Percentiles rank a stretch among this genome's conserved stretches.
Conservation (phyloP, 306 rosid genomes). For the Lablab purpureus region DNA sequence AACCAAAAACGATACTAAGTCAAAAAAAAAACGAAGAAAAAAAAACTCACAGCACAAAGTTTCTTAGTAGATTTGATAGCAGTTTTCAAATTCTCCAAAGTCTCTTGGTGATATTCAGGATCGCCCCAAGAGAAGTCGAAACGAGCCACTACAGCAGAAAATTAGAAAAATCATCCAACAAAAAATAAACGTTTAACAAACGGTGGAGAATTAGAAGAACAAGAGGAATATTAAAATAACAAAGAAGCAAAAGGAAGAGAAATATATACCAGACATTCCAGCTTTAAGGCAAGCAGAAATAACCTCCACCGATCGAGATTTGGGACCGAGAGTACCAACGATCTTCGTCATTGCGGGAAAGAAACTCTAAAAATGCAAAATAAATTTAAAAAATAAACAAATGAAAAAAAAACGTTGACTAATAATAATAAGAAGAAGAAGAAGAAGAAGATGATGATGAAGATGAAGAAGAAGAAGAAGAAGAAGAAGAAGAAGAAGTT, state of each 20-base stretch:
- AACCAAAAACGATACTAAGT: background rate
- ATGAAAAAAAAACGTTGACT: background rate
- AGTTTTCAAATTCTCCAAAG: conserved; percentile 84
- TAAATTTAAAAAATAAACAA: background rate
- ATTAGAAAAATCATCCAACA: too few species aligned
- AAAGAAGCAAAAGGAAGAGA: background rate
- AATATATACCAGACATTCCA: conserved; percentile 87
- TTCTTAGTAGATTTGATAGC: conserved; percentile 83
- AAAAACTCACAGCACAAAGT: conserved; percentile 87
- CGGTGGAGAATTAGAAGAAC: background rate
- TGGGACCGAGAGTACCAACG: conserved; percentile 95
- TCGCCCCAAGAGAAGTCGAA: conserved; percentile 96
- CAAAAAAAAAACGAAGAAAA: background rate
- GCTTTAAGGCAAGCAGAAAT: conserved; percentile 85
- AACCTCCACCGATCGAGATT: conserved; percentile 79
- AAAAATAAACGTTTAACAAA: background rate
- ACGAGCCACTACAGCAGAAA: conserved; percentile 80
- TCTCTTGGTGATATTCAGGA: conserved; percentile 81
- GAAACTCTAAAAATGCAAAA: conserved; percentile 61
- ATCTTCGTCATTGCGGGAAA: conserved; percentile 98
- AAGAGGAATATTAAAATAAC: background rate
- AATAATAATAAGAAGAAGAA: background rate
- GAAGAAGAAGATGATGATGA: too few species aligned
- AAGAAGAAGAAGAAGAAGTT: background rate
- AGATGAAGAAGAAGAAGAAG: background rate